phyloP scores from a whole-genome alignment of 305 asterid genomes.

The Rubia peregrina region DNA sequence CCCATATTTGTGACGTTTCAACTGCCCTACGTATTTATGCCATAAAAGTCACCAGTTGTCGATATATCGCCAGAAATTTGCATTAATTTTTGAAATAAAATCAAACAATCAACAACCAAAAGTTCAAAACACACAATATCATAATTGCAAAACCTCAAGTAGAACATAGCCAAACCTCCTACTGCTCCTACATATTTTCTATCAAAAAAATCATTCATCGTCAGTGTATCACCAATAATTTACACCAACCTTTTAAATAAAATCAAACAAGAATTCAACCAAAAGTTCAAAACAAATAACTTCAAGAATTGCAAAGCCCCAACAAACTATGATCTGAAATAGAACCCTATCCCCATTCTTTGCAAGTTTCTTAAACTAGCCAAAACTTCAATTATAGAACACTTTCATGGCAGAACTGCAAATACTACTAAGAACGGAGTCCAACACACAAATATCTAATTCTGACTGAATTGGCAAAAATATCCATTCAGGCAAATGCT shows the following conservation, averaged over 20 bases:
- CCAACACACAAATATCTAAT: neutral
- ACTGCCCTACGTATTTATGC: neutral
- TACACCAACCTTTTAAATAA: neutral
- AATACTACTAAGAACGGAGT: neutral
- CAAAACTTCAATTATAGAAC: neutral
- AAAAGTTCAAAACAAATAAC: neutral
- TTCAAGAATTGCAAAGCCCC: neutral
- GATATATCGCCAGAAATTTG: neutral
- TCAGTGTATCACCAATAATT: too few species aligned
- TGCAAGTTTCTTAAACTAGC: neutral
- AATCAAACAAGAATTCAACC: neutral
- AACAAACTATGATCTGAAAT: neutral
- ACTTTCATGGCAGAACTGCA: neutral
- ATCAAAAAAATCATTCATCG: too few species aligned
- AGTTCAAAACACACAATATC: neutral
- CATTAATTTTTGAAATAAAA: neutral
- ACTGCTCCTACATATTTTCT: neutral
- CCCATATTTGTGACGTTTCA: too few species aligned
- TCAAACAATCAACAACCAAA: neutral
- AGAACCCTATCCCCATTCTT: neutral
- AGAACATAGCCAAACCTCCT: too few species aligned
- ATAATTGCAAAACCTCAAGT: too few species aligned
- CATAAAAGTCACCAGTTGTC: too few species aligned
- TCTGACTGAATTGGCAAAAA: slow-evolving; percentile 1
- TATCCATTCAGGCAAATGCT: slow-evolving; percentile 18